These are phyloP conservation scores for Salvia miltiorrhiza DNA, from an alignment of 257 asterid genomes.

Conservation along the genomic window DNA sequence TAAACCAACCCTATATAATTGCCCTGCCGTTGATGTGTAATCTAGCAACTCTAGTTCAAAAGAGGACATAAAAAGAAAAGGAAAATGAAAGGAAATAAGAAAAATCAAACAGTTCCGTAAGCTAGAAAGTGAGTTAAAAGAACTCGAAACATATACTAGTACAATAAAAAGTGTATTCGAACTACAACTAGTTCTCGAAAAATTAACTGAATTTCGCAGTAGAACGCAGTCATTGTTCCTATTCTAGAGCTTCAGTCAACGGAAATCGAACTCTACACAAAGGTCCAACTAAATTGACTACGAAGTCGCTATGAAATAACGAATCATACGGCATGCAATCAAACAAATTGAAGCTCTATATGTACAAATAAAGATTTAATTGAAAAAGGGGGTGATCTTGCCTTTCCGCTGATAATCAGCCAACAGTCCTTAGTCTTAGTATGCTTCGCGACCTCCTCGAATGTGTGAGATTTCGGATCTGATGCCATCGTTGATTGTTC, in stretches of 20 bases:
- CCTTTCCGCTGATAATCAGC: conserved; percentile 59
- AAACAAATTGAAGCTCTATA: background rate
- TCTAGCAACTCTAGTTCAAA: background rate
- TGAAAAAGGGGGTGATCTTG: conserved; percentile 11
- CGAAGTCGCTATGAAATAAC: background rate
- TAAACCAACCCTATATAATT: no score
- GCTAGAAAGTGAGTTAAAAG: background rate
- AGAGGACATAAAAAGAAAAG: background rate
- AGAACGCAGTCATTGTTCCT: background rate
- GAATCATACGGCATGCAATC: background rate
- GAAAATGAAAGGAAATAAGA: no score
- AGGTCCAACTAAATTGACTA: background rate
- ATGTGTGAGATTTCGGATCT: conserved; percentile 42
- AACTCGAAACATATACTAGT: background rate
- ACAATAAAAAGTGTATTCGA: no score
- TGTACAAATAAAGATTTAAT: background rate
- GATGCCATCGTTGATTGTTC: conserved; percentile 42
- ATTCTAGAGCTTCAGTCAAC: conserved; percentile 1
- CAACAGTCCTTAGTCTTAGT: conserved; percentile 53
- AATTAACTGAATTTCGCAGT: background rate
- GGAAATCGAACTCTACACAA: background rate
- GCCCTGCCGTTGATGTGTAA: background rate
- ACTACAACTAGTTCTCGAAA: background rate
- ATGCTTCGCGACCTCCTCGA: conserved; percentile 58
- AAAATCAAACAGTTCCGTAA: background rate